Evolutionary conservation across 495 filamentous ascomycete genomes (phyloP), one percentile per base, ranked within the genome.

Genomic region (Xylaria palmicola): DNA sequence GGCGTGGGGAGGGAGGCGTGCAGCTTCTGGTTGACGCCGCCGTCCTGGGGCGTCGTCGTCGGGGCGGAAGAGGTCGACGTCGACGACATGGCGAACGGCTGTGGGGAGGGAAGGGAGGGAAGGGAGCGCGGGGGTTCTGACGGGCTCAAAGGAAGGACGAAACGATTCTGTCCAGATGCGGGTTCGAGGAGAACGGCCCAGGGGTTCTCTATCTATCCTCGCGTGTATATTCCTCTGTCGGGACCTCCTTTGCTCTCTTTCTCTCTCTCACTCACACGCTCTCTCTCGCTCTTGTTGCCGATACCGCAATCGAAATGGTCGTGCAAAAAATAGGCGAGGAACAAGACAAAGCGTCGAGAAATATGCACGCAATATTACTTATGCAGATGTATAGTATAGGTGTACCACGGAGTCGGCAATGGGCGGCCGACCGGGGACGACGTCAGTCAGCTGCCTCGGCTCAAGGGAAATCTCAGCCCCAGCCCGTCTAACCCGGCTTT

Each of bases 1-100:
- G 66, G 64, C 26, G 58, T 22, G 8, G 76, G 74, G 3, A 80
- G 74, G 63, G 47, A 51, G 41, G 56, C 50, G 40, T 74, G 69
- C 37, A 77, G 37, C 52, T 72, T 65, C 56, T 59, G 45, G 73
- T 69, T 71, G 63, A 69, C 49, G 64, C 22, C 37, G 9, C 15
- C 50, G 19, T n/a, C n/a, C 30, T 12, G 48, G 32, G 49, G 13
- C n/a, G 49, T 34, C 27, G 26, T 4, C 26, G 10, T 20, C 6
- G 17, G 30, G 30, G 19, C 19, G 30, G 17, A 30, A 8, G 49
- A 22, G 24, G 47, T 32, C 6, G 41, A 45, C 41, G 12, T 45
- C 20, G 5, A 6, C 22, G 20, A 47, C 22, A 10, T 12, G 22
- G 6, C 24, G 26, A 34, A 34, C 32, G 32, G 6, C 32, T 34